Evolutionary conservation across 1,284 basidiomycete species (phyloP).

Genomic region (Ustilago xerochloae): DNA sequence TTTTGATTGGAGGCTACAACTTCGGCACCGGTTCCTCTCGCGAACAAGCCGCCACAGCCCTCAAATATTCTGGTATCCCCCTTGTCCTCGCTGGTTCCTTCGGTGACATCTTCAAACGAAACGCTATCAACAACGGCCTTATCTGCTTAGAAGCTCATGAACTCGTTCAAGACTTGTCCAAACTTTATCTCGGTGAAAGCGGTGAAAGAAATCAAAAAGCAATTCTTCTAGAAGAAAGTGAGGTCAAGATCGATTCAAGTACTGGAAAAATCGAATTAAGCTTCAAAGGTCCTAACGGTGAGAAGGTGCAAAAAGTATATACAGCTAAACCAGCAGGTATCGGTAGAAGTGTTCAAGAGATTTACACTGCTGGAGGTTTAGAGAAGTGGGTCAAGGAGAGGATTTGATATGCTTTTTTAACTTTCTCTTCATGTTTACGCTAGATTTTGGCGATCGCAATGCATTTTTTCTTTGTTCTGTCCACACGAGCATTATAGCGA

Average conservation of each 20-base stretch:
- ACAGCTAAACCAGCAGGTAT: conserved; percentile 63
- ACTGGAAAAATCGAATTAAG: conserved; percentile 42
- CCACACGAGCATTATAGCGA: neutral
- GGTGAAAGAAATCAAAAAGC: conserved; percentile 72
- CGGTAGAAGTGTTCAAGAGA: conserved; percentile 65
- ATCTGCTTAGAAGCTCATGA: conserved; percentile 93
- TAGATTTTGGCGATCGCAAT: neutral
- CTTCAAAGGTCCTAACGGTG: conserved; percentile 25
- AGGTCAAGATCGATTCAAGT: conserved; percentile 41
- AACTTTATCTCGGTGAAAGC: conserved; percentile 75
- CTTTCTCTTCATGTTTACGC: neutral
- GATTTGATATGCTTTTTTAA: conserved; percentile 11
- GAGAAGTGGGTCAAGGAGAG: conserved; percentile 66
- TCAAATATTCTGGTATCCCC: conserved; percentile 91
- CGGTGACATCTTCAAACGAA: conserved; percentile 98
- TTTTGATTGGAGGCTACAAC: conserved; percentile 95
- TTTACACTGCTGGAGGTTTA: conserved; percentile 64
- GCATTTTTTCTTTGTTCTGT: neutral
- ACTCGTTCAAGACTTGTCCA: conserved; percentile 86
- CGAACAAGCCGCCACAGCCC: conserved; percentile 96
- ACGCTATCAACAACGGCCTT: conserved; percentile 97
- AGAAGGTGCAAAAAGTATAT: conserved; percentile 30
- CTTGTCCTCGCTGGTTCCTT: conserved; percentile 95
- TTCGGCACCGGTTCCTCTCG: conserved; percentile 99
- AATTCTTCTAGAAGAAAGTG: conserved; percentile 55